Evolutionary conservation across 495 filamentous ascomycete genomes (phyloP), one percentile per base, ranked within the genome.

Genomic region (Amphirosellinia nigrospora): DNA sequence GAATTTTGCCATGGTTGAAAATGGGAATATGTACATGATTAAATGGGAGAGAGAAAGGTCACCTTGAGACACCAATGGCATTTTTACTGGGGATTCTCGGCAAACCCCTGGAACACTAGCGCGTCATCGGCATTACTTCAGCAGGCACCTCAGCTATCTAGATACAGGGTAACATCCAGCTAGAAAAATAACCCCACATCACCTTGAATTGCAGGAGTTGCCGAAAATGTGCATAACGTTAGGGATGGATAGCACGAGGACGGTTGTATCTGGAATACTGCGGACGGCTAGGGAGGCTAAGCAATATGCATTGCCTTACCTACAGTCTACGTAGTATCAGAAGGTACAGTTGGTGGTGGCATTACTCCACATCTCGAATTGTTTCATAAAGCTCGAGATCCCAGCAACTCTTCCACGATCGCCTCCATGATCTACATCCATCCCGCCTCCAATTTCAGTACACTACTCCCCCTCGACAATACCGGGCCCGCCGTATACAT

Each of bases 181-280:
- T 3, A 15, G 10, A 10, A 19, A 19, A 34, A 16, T 26, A 39
- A 39, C 63, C 46, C 63, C 32, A 53, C n/a, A 52, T 53, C 34
- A 4, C 34, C 46, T 53, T 53, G 10, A 32, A 36, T 46, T 41
- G 26, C 16, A 28, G 43, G 30, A 36, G 61, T 43, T 64, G 61
- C 45, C 43, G 9, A 50, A 64, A 50, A 21, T 36, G 43, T 64
- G 61, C 61, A 64, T 64, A 64, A 50, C n/a, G 61, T 64, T 34
- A 34, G 19, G 32, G 41, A 34, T 23, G 32, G 41, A 34, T 48
- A 32, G 59, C 4, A 46, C 38, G 11, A 46, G 38, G 15, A 19
- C 50, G 50, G 11, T 55, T 30, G 43, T 64, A 65, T 45, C 23
- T 32, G 23, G 23, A 46, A 43, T 63, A 30, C n/a, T n/a, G n/a